phyloP scores from a whole-genome alignment of 176 grass and related monocot genomes.

The Carex myosuroides region DNA sequence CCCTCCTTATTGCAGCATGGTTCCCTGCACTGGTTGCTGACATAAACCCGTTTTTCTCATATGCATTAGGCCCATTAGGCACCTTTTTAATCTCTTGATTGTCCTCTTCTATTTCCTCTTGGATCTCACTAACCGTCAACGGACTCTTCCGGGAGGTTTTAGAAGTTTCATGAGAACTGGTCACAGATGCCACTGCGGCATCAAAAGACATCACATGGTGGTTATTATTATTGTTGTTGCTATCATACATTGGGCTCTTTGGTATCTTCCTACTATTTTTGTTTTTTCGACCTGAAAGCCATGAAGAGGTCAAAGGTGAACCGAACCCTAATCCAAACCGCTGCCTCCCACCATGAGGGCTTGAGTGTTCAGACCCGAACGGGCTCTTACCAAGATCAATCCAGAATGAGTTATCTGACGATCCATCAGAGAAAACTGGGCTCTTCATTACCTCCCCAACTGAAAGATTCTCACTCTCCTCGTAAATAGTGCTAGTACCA shows the following conservation, averaged over 20 bases:
- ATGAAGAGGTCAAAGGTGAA: conserved; percentile 78
- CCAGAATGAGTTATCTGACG: conserved; percentile 20
- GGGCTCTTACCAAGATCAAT: conserved; percentile 64
- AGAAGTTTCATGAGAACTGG: conserved; percentile 54
- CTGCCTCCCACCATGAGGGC: conserved; percentile 57
- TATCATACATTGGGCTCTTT: conserved; percentile 63
- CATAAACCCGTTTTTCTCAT: conserved; percentile 52
- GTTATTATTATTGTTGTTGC: conserved; percentile 11
- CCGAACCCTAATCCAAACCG: conserved; percentile 39
- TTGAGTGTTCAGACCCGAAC: conserved; percentile 62
- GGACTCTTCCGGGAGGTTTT: conserved; percentile 42
- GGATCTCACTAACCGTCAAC: conserved; percentile 57
- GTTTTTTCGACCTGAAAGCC: conserved; percentile 72
- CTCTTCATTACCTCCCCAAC: conserved; percentile 94
- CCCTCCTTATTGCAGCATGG: conserved; percentile 77
- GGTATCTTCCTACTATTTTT: conserved; percentile 48
- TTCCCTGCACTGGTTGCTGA: conserved; percentile 36
- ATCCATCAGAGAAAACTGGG: conserved; percentile 20
- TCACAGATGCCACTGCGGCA: conserved; percentile 78
- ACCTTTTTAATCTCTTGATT: conserved; percentile 42
- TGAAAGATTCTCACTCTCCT: conserved; percentile 88
- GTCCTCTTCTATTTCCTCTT: conserved; percentile 69
- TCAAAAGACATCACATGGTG: conserved; percentile 89
- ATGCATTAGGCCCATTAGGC: conserved; percentile 25
- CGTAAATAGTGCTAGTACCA: conserved; percentile 91